Evolutionary conservation across 352 stramenopile genomes (phyloP), one percentile per base, ranked within the genome.

Genomic region (Globisporangium recalcitrans): DNA sequence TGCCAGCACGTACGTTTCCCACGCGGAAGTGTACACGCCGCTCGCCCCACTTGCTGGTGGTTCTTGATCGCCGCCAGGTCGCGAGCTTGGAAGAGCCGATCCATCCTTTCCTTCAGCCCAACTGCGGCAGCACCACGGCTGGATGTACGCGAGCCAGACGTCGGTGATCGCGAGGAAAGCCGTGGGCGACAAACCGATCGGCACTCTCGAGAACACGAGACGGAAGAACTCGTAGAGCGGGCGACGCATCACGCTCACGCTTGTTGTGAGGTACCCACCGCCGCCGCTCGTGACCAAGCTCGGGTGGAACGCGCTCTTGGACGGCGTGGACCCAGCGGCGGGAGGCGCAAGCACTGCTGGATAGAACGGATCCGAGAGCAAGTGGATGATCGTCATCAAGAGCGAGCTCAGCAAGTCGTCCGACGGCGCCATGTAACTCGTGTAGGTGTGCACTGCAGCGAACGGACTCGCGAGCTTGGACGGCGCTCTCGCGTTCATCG

Each of bases 121-220:
- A 36, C 71, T 70, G 21, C 78, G 64, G 60, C 87, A 95, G 66
- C 82, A 72, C 87, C 87, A 95, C 19, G 87, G 87, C 67, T 92
- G 83, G 29, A 95, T 80, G 69, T 91, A 95, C 26, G 87, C 85
- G 38, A 95, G 78, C 80, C 85, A 94, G 57, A 95, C 87, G 56
- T 95, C 85, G 22, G 80, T 78, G 58, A 95, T 90, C 6, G 85
- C 82, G 49, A 87, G 67, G 52, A 94, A 95, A 4, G 83, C 81
- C n/a, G 80, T 91, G 0, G 87, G 74, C 21, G 85, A 91, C 2
- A 93, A 68, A 7, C 77, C 82, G 58, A 93, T 92, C 0, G 87
- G 80, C 22, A 82, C 82, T 27, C 87, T 78, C 1, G 85, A 91
- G 69, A 95, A 95, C 32, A 92, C 82, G 14, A 95, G 71, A 0